phyloP scores from a whole-genome alignment of 306 rosid genomes.

The Corylus americana region DNA sequence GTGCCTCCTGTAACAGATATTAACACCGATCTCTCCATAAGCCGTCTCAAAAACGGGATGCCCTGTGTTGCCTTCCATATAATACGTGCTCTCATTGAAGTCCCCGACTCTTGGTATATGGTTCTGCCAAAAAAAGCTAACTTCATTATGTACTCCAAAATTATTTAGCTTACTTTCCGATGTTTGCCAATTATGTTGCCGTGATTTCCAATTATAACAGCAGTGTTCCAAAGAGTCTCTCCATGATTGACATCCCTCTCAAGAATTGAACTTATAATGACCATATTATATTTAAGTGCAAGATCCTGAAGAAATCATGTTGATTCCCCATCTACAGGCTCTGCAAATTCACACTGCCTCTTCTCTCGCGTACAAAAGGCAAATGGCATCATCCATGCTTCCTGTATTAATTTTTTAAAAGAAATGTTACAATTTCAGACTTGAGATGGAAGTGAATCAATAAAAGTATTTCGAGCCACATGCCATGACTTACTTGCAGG shows the following conservation, averaged over 20 bases:
- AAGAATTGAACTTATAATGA: slow-evolving; percentile 80
- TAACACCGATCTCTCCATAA: slow-evolving; percentile 81
- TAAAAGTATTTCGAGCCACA: slow-evolving; percentile 12
- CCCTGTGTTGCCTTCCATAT: slow-evolving; percentile 94
- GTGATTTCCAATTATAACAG: slow-evolving; percentile 79
- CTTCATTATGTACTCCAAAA: slow-evolving; percentile 21
- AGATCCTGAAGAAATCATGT: slow-evolving; percentile 63
- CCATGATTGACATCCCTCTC: slow-evolving; percentile 93
- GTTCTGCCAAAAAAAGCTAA: slow-evolving; percentile 52
- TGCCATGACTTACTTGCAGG: slow-evolving; percentile 67
- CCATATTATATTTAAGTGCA: slow-evolving; percentile 83
- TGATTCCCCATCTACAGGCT: slow-evolving; percentile 82
- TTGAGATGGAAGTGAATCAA: slow-evolving; percentile 8
- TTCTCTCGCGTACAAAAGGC: slow-evolving; percentile 93
- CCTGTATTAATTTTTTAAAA: slow-evolving; percentile 42
- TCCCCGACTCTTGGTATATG: slow-evolving; percentile 95
- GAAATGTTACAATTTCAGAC: slow-evolving; percentile 12
- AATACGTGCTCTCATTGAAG: slow-evolving; percentile 92
- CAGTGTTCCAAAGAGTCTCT: slow-evolving; percentile 50
- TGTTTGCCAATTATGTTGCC: slow-evolving; percentile 89
- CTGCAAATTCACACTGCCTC: slow-evolving; percentile 95
- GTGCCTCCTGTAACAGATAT: slow-evolving; percentile 94
- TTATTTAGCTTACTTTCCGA: slow-evolving; percentile 65
- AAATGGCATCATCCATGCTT: slow-evolving; percentile 98
- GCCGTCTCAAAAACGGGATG: slow-evolving; percentile 93